These are phyloP conservation scores for Coniella vitis DNA, from an alignment of 2,329 filamentous ascomycete genomes.

Conservation along the genomic window DNA sequence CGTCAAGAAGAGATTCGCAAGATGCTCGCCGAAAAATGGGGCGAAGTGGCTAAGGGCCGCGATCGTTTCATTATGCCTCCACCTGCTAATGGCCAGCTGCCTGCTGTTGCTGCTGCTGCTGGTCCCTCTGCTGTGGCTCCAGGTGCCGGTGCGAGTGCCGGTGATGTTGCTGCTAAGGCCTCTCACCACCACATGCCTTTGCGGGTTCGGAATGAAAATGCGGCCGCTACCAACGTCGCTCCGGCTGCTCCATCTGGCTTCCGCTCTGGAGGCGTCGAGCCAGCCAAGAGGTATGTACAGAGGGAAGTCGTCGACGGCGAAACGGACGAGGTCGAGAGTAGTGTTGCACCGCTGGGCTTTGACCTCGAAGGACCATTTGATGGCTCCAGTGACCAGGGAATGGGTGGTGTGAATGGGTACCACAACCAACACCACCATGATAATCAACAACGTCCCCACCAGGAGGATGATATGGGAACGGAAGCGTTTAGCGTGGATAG, in stretches of 20 bases:
- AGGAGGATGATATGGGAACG: background rate
- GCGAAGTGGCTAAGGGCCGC: constrained; percentile 19
- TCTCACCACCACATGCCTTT: background rate
- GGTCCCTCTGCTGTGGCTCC: background rate
- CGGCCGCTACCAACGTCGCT: background rate
- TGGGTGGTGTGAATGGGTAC: background rate
- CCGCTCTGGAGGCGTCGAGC: background rate
- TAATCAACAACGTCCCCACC: background rate
- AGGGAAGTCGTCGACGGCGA: background rate
- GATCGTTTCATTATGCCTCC: background rate
- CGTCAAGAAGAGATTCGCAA: constrained; percentile 44
- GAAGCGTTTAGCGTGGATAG: constrained; percentile 8
- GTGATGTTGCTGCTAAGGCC: background rate
- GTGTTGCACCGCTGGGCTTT: constrained; percentile 3
- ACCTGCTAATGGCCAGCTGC: background rate
- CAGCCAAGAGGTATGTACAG: constrained; percentile 1
- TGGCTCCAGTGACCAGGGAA: background rate
- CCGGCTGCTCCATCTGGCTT: background rate
- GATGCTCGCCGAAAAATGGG: constrained; percentile 41
- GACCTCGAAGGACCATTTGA: constrained; percentile 1
- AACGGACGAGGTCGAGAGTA: constrained; percentile 3
- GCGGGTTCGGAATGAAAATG: background rate
- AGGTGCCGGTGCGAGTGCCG: too few relatives aligned
- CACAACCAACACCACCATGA: background rate
- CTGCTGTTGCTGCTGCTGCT: background rate